Evolutionary conservation across 2,329 filamentous ascomycete genomes (phyloP), one percentile per base, ranked within the genome.

Genomic region (Davidsoniella neocaledoniae): DNA sequence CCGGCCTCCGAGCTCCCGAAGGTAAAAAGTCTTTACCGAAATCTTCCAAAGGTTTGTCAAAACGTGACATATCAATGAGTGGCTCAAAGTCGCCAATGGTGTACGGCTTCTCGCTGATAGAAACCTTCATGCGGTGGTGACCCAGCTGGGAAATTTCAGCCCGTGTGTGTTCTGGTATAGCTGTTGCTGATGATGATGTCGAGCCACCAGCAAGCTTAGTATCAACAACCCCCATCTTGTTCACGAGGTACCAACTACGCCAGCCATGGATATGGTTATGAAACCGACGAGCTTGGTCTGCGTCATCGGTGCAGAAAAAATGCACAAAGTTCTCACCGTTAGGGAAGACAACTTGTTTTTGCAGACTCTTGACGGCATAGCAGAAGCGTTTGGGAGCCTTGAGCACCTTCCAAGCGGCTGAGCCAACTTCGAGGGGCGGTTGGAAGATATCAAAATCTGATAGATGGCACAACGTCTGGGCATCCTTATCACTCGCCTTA

Each of bases 391-490:
- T 94, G 0, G 90, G 90, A 1, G 87, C 82, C 58, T 82, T 87
- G 48, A 95, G 71, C 55, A 77, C 73, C 58, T 81, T 83, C 37
- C 76, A 71, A 16, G 51, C 51, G 6, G 47, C 29, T 14, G 46
- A 46, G n/a, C 50, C 50, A 46, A 52, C 50, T 38, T 52, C 50
- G n/a, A 38, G 12, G 4, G 79, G 86, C 1, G 86, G 83, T 1
- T 72, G 76, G 65, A 95, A 95, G 45, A 95, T 83, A 60, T 96
- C 90, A 62, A 90, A 95, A 63, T 95, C 88, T 2, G 85, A 86
- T 44, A 96, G 63, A 64, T 94, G 86, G 62, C 86, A 94, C 33
- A 94, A 69, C 54, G 76, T 81, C 10, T 71, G 65, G 29, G 73
- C 68, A 48, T 88, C 82, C 61, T 86, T 85, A 44, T 80, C 76